phyloP scores from a whole-genome alignment of 2,329 filamentous ascomycete species.

The Whalleya microplaca region DNA sequence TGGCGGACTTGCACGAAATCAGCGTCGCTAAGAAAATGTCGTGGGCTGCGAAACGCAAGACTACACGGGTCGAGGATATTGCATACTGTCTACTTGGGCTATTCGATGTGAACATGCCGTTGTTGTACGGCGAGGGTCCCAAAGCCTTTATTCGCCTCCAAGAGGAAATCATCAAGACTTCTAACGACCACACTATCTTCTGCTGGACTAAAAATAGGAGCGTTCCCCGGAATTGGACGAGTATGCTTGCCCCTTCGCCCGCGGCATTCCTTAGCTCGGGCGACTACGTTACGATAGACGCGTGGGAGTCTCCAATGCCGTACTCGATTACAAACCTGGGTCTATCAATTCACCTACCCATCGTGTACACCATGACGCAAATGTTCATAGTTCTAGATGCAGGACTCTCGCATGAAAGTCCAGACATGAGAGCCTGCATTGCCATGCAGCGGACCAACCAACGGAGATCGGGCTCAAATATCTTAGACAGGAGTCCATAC shows the following conservation, averaged over 20 bases:
- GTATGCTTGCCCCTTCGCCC: too few relatives aligned
- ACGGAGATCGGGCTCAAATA: slow-evolving; percentile 9
- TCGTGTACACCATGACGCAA: slow-evolving; percentile 14
- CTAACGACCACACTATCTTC: slow-evolving; percentile 33
- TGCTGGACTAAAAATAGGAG: too few relatives aligned
- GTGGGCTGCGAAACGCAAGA: slow-evolving; percentile 29
- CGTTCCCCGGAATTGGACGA: too few relatives aligned
- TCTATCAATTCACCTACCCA: slow-evolving; percentile 8
- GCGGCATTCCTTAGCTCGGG: too few relatives aligned
- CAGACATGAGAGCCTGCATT: too few relatives aligned
- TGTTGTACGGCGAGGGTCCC: slow-evolving; percentile 33
- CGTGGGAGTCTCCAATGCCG: slow-evolving; percentile 13
- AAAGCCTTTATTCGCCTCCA: slow-evolving; percentile 28
- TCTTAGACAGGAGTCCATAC: slow-evolving; percentile 6
- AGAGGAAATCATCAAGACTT: slow-evolving; percentile 30
- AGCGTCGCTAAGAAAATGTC: slow-evolving; percentile 33
- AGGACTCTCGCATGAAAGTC: too few relatives aligned
- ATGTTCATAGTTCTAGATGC: slow-evolving; percentile 10
- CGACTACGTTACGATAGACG: too few relatives aligned
- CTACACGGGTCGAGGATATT: slow-evolving; percentile 27
- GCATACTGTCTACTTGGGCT: slow-evolving; percentile 35
- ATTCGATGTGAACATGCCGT: slow-evolving; percentile 34
- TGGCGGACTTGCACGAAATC: background rate
- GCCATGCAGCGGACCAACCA: slow-evolving; percentile 14
- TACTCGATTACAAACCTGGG: slow-evolving; percentile 16